Evolutionary conservation across 2,329 filamentous ascomycete genomes (phyloP).

Genomic region (Tolypocladium sp.): DNA sequence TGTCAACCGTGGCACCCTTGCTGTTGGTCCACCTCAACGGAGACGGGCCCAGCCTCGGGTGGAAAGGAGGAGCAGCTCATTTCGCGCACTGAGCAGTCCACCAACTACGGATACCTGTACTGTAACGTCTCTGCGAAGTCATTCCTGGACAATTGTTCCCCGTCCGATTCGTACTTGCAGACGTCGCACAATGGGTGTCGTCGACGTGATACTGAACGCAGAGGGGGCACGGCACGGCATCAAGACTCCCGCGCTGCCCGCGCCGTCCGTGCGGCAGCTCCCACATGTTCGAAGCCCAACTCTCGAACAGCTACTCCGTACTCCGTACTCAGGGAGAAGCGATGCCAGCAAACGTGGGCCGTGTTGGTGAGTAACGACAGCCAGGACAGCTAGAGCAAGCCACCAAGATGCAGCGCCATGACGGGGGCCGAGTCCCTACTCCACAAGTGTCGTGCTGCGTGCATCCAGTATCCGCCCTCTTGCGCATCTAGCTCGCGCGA

Average conservation of each 20-base stretch:
- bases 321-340: not conserved
- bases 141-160: not conserved
- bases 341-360: not conserved
- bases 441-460: not conserved
- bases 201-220: not conserved
- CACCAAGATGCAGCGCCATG: conserved; percentile 2
- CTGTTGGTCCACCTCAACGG: not conserved
- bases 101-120: not conserved
- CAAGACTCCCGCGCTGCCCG: not conserved
- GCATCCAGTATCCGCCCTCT: not conserved
- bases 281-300: not conserved
- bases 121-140: not conserved
- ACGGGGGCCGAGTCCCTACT: conserved; percentile 3
- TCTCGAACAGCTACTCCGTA: not conserved
- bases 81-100: not conserved
- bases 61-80: not conserved
- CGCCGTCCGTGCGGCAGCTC: not conserved
- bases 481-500: not conserved
- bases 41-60: not conserved
- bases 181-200: not conserved
- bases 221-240: not conserved
- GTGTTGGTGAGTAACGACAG: not conserved
- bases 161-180: not conserved
- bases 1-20: not conserved
- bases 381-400: not conserved